Percentiles rank a stretch among this genome's conserved stretches.
phyloP scores from a whole-genome alignment of 352 stramenopile genomes.

The Phytophthora melonis region DNA sequence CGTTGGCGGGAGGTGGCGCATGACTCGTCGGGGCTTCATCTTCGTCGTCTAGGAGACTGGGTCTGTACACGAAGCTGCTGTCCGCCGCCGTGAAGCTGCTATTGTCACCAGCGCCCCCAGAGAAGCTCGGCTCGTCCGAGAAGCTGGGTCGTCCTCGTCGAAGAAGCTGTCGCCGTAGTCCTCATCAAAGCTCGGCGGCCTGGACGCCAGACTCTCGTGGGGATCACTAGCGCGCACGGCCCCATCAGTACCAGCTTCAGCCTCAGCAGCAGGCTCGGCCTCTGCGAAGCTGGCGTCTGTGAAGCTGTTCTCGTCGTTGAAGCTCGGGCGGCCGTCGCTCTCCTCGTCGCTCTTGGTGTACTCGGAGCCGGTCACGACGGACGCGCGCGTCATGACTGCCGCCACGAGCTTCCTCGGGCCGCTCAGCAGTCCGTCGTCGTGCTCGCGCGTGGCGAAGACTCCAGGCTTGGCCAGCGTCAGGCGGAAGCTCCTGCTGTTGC shows the following conservation, averaged over 20 bases:
- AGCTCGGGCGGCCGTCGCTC: slow-evolving; percentile 5
- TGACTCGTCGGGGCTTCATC: slow-evolving; percentile 3
- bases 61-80: slow-evolving; percentile 38
- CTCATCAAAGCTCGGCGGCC: slow-evolving; percentile 31
- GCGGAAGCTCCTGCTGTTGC: slow-evolving; percentile 29
- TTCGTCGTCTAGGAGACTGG: slow-evolving; percentile 30
- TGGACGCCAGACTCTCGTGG: slow-evolving; percentile 26
- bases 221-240: neutral
- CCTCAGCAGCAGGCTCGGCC: neutral
- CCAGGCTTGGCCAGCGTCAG: slow-evolving; percentile 25
- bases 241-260: neutral
- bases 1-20: neutral
- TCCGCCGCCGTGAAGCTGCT: slow-evolving; percentile 30
- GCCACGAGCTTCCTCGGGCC: slow-evolving; percentile 22
- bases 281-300: neutral
- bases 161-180: slow-evolving; percentile 30
- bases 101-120: neutral
- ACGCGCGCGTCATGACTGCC: slow-evolving; percentile 1
- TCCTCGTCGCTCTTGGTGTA: slow-evolving; percentile 1
- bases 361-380: neutral
- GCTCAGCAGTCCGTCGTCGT: slow-evolving; percentile 2
- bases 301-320: slow-evolving; percentile 14
- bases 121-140: slow-evolving; percentile 37
- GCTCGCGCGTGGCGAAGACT: neutral
- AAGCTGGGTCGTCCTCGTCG: slow-evolving; percentile 30